Evolutionary conservation across 1,284 basidiomycete species (phyloP).

Genomic region (Lignosus rhinocerotis): DNA sequence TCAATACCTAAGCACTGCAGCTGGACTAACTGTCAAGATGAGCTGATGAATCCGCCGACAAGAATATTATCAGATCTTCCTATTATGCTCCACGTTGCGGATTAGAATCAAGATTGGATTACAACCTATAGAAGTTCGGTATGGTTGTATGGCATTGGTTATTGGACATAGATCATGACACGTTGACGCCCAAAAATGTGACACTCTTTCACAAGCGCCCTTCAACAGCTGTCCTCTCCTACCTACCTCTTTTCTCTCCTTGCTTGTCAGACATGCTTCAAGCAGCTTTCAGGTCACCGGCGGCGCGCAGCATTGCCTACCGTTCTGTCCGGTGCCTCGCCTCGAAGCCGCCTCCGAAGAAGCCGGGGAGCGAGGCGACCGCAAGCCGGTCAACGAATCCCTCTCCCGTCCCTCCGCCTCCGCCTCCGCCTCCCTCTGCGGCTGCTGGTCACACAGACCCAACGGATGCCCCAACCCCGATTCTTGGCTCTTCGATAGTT

Average conservation of each 20-base stretch:
- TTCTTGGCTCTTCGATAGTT: constrained; percentile 22
- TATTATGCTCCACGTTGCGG: too few species aligned
- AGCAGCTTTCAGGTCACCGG: constrained; percentile 19
- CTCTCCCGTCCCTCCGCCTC: constrained; percentile 13
- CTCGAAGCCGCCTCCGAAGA: constrained; percentile 25
- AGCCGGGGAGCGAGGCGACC: constrained; percentile 1
- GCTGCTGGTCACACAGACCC: constrained; percentile 1
- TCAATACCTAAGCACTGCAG: too few species aligned
- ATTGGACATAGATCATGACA: too few species aligned
- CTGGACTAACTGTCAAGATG: too few species aligned
- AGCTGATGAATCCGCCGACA: too few species aligned
- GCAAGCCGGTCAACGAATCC: constrained; percentile 11
- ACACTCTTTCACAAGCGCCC: constrained; percentile 3
- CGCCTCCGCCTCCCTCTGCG: constrained; percentile 12
- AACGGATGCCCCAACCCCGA: constrained; percentile 14
- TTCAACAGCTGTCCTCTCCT: constrained; percentile 16
- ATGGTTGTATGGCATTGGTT: too few species aligned
- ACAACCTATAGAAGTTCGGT: too few species aligned
- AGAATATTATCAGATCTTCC: too few species aligned
- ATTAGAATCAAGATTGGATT: too few species aligned
- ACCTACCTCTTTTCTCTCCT: constrained; percentile 7
- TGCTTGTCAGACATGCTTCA: constrained; percentile 15
- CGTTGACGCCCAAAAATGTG: background rate
- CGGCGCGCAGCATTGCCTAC: constrained; percentile 16
- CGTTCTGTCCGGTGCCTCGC: constrained; percentile 29